Evolutionary conservation across 495 filamentous ascomycete genomes (phyloP), one percentile per base, ranked within the genome.

Genomic region (Aspergillus nanangensis): DNA sequence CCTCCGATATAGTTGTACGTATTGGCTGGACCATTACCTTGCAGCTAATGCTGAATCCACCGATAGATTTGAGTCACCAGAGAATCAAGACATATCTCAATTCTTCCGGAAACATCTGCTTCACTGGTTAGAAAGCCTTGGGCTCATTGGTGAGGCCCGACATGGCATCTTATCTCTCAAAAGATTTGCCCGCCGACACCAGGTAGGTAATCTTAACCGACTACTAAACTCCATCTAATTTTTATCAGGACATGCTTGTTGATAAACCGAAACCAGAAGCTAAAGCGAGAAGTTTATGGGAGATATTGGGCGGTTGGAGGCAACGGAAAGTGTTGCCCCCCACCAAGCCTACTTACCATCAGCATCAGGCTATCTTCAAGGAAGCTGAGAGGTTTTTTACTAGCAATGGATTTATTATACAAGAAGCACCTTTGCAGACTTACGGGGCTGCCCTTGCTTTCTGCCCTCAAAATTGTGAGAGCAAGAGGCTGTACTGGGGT

Each of bases 381-480:
- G 45, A 47, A 14, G 14, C 20, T 21, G 23, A 47, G 15, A 47
- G 45, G 17, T 47, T 47, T 41, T 23, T 37, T 14, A 47, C 18
- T 41, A 31, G 5, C 23, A 19, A 47, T 41, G 23, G 1, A 3
- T n/a, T 11, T 8, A 47, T 47, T 15, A 47, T 47, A 40, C 36
- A 47, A 40, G 36, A 47, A 15, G 15, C 45, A 40, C 45, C 36
- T 19, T 34, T 47, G 23, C 36, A 47, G 35, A 32, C 24, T 40
- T 47, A 47, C 9, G 24, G 45, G 14, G 24, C n/a, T 14, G 45
- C 45, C n/a, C 36, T 47, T 47, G 22, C 19, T 22, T 46, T 46
- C 44, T 46, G 34, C 21, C 44, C 34, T 8, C 34, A 29, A 39
- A 9, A 5, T 17, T 38, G 44, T 20, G 17, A 33, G 9, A 34